Base-by-base conservation (phyloP, 1,139 yeast species). In the Candida sojae region DNA sequence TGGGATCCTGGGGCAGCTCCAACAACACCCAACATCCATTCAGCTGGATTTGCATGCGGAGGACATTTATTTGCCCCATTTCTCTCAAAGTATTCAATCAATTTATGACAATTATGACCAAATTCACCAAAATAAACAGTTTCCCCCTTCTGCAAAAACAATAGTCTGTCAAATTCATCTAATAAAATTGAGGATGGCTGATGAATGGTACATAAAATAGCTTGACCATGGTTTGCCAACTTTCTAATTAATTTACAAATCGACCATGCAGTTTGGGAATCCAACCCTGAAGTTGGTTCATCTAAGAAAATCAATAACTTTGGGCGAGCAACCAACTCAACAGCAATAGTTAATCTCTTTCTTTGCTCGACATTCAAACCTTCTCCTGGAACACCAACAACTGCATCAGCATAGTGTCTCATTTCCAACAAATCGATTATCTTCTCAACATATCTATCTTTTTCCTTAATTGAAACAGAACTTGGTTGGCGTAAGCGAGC, bases 41-140 rank as follows among this genome's bases (percentile, higher is more conserved):
- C 86, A 10, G 84, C 83, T 3, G 83, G 83, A 51, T 82, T 67
- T 63, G 85, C 66, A 55, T 63, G 56, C 46, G 55, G 53, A 12
- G 73, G 72, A 67, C 86, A 82, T 50, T 71, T 58, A 32, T 59
- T 59, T 37, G 71, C 70, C 12, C 86, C 85, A 50, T 82, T 69
- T 53, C 73, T 70, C 61, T 82, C 87, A 55, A 84, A 84, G 59
- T 84, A 84, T 38, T 67, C 59, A 47, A 79, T 66, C 59, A 84
- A 64, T 5, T 80, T 71, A 11, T 60, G 46, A 49, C 86, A 82
- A 55, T 74, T 72, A 46, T 67, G 63, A 52, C 88, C 88, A 59
- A 83, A 80, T 53, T 82, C 86, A 51, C 88, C 88, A 61, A 82
- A 83, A 63, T 83, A 83, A 35, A 83, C 88, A 53, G 86, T 83